These are phyloP conservation scores for Artemisia argyi DNA, from an alignment of 129 eudicot species.

Conservation along the genomic window DNA sequence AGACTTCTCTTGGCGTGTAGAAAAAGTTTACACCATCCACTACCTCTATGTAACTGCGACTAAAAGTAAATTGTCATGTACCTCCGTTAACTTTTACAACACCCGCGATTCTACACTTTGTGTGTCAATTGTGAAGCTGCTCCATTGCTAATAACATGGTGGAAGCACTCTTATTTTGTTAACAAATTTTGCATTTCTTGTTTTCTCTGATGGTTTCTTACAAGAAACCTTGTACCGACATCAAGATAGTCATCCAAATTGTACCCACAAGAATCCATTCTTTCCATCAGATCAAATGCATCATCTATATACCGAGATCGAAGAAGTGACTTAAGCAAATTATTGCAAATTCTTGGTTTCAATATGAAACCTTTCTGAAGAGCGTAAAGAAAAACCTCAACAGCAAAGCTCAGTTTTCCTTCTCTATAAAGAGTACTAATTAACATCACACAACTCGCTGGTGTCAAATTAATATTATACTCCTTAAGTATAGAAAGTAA, in stretches of 20 bases:
- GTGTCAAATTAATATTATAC: conserved; percentile 40
- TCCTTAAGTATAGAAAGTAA: conserved; percentile 55
- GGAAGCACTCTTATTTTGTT: conserved; percentile 14
- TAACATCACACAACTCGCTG: conserved; percentile 76
- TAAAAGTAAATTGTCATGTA: conserved; percentile 24
- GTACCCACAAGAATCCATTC: conserved; percentile 65
- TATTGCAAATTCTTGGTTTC: conserved; percentile 58
- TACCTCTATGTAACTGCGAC: conserved; percentile 25
- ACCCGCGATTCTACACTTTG: background rate
- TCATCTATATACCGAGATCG: conserved; percentile 31
- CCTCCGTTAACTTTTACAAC: conserved; percentile 32
- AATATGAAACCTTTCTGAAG: conserved; percentile 52
- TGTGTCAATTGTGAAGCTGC: background rate
- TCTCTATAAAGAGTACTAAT: conserved; percentile 48
- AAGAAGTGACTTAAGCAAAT: conserved; percentile 45
- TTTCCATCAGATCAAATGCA: conserved; percentile 48
- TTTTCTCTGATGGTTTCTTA: conserved; percentile 5
- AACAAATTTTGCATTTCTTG: conserved; percentile 16
- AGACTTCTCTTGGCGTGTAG: conserved; percentile 7
- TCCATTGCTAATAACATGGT: too few species aligned
- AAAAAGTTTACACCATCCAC: conserved; percentile 15
- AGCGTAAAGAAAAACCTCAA: conserved; percentile 54
- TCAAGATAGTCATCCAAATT: conserved; percentile 50
- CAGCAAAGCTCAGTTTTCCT: conserved; percentile 41
- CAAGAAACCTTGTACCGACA: conserved; percentile 37